A percentile compares a stretch with the other conserved stretches of the same genome.
Evolutionary conservation across 2,329 filamentous ascomycete species (phyloP).

Genomic region (Fusarium praegraminearum): DNA sequence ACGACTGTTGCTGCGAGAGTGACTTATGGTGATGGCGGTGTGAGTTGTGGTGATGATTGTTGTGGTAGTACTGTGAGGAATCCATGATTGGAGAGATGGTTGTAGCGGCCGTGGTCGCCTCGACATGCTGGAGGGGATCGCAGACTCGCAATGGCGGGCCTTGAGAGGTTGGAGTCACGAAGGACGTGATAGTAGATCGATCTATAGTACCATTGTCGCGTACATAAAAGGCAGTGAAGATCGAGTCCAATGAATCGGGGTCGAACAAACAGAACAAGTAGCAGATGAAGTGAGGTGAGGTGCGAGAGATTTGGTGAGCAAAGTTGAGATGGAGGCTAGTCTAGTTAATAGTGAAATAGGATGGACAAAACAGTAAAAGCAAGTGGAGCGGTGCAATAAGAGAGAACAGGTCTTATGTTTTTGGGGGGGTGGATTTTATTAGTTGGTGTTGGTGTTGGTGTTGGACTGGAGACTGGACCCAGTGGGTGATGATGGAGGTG

Average conservation of each 20-base stretch:
- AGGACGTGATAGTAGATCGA: slow-evolving; percentile 38
- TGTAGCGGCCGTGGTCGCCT: slow-evolving; percentile 42
- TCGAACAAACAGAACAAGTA: slow-evolving; percentile 3
- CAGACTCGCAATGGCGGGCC: slow-evolving; percentile 46
- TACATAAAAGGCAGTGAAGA: slow-evolving; percentile 17
- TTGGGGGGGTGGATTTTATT: slow-evolving; percentile 43
- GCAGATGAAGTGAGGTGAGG: slow-evolving; percentile 21
- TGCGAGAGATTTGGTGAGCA: slow-evolving; percentile 34
- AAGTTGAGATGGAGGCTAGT: slow-evolving; percentile 36
- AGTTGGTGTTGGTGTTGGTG: slow-evolving; percentile 43
- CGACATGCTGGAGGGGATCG: slow-evolving; percentile 45
- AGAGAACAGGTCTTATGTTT: slow-evolving; percentile 46
- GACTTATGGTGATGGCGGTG: slow-evolving; percentile 47
- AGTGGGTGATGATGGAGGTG: slow-evolving; percentile 48
- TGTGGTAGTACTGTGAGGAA: slow-evolving; percentile 45
- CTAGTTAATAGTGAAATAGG: slow-evolving; percentile 37
- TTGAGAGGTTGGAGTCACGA: slow-evolving; percentile 40
- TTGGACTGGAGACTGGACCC: slow-evolving; percentile 7
- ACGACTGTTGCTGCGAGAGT: slow-evolving; percentile 49
- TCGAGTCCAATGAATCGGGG: slow-evolving; percentile 14
- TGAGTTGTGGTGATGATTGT: slow-evolving; percentile 40
- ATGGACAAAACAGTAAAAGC: slow-evolving; percentile 40
- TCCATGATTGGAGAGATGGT: slow-evolving; percentile 47
- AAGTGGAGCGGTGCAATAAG: slow-evolving; percentile 42
- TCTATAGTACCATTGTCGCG: slow-evolving; percentile 48